Conservation (phyloP, 805 yeast genomes). For the Lipomyces kockii region DNA sequence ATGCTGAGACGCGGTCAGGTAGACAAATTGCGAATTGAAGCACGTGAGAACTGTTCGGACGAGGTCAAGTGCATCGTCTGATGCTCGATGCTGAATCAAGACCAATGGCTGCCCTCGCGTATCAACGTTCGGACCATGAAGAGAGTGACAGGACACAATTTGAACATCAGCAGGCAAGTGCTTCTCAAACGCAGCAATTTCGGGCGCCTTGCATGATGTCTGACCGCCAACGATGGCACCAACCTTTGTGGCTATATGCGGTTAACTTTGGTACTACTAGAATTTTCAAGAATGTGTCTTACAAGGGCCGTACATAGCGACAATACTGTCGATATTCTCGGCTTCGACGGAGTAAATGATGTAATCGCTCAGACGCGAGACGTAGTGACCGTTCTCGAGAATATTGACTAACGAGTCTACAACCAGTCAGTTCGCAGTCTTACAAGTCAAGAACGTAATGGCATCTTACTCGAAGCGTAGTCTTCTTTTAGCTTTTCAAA, state of each 20-base stretch:
- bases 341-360: constrained; percentile 94
- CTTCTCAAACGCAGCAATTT: constrained; percentile 80
- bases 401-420: constrained; percentile 51
- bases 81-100: constrained; percentile 73
- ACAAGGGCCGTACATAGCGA: constrained; percentile 75
- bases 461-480: constrained; percentile 44
- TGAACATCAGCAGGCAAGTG: constrained; percentile 77
- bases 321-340: constrained; percentile 74
- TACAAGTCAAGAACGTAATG: neutral
- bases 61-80: constrained; percentile 57
- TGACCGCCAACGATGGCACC: constrained; percentile 98
- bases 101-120: constrained; percentile 94
- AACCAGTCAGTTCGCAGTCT: neutral
- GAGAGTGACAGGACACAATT: constrained; percentile 84
- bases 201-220: constrained; percentile 92
- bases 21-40: constrained; percentile 75
- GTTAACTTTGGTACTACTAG: neutral
- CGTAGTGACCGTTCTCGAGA: constrained; percentile 78
- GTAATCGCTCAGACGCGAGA: constrained; percentile 80
- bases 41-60: constrained; percentile 71
- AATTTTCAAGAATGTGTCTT: constrained; percentile 6
- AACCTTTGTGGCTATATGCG: constrained; percentile 60
- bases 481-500: constrained; percentile 54
- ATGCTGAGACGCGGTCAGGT: constrained; percentile 82
- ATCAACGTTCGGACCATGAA: constrained; percentile 92